Evolutionary conservation across 2,329 filamentous ascomycete species (phyloP).

Genomic region (Orbilia blumenaviensis): DNA sequence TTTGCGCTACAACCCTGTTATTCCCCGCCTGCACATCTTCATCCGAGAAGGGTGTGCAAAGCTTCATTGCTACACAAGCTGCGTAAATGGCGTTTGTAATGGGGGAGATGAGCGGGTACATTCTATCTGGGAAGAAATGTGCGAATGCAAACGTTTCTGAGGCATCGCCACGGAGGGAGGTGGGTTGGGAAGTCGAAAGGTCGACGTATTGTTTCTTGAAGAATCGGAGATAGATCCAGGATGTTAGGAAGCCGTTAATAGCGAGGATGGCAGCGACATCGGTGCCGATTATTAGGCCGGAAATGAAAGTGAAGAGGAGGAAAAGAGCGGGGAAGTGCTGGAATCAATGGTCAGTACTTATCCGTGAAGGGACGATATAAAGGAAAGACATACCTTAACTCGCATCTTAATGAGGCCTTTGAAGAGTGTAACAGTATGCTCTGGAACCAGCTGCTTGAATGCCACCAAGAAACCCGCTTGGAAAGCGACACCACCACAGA

Average conservation of each 20-base stretch:
- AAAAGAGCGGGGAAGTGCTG: conserved; percentile 81
- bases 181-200: conserved; percentile 70
- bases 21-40: conserved; percentile 79
- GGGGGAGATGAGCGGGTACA: conserved; percentile 79
- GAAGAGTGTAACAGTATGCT: conserved; percentile 95
- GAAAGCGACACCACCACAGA: conserved; percentile 86
- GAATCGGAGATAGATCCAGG: conserved; percentile 96
- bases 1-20: conserved; percentile 69
- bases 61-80: conserved; percentile 75
- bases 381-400: conserved; percentile 71
- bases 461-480: conserved; percentile 95
- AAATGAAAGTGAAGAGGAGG: conserved; percentile 74
- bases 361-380: background rate
- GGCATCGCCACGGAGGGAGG: conserved; percentile 82
- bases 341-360: background rate
- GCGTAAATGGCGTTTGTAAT: conserved; percentile 79
- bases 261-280: conserved; percentile 81
- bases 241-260: conserved; percentile 81
- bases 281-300: conserved; percentile 72
- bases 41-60: conserved; percentile 86
- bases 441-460: conserved; percentile 96
- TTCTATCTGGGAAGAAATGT: conserved; percentile 88
- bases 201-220: conserved; percentile 81
- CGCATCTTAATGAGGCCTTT: conserved; percentile 87
- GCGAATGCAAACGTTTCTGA: conserved; percentile 96